Evolutionary conservation across 805 yeast genomes (phyloP).

Genomic region (Sugiyamaella marilandica): DNA sequence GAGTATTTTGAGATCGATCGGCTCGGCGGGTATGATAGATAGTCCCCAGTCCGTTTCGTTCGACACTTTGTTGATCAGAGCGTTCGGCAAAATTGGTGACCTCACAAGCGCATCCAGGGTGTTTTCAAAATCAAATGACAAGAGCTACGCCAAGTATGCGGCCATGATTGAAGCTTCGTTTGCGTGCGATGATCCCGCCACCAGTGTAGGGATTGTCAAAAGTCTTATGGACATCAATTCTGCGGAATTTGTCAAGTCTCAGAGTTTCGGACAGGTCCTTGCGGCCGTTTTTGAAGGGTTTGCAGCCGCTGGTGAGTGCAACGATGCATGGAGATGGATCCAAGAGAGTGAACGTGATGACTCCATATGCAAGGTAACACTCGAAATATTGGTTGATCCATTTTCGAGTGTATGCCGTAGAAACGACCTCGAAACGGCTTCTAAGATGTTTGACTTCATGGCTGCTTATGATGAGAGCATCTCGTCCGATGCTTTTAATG

Average conservation of each 20-base stretch:
- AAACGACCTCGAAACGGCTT: slow-evolving; percentile 25
- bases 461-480: slow-evolving; percentile 18
- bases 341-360: slow-evolving; percentile 20
- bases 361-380: slow-evolving; percentile 10
- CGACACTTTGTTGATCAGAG: slow-evolving; percentile 22
- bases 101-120: slow-evolving; percentile 19
- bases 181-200: slow-evolving; percentile 20
- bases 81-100: slow-evolving; percentile 21
- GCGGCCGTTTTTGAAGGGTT: slow-evolving; percentile 26
- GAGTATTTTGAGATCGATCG: slow-evolving; percentile 11
- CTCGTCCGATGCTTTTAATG: slow-evolving; percentile 8
- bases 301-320: slow-evolving; percentile 18
- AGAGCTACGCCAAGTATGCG: slow-evolving; percentile 10
- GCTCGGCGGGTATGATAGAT: background rate
- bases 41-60: slow-evolving; percentile 5
- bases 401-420: slow-evolving; percentile 21
- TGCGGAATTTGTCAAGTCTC: slow-evolving; percentile 6
- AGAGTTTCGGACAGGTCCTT: slow-evolving; percentile 6
- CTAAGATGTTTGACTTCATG: slow-evolving; percentile 26
- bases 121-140: slow-evolving; percentile 19
- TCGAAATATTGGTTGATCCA: slow-evolving; percentile 17
- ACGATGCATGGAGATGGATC: slow-evolving; percentile 31
- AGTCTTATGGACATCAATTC: slow-evolving; percentile 17
- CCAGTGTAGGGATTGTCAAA: slow-evolving; percentile 27
- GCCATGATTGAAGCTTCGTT: slow-evolving; percentile 29